Evolutionary conservation across 2,329 filamentous ascomycete species (phyloP).

Genomic region (Geosmithia morbida): DNA sequence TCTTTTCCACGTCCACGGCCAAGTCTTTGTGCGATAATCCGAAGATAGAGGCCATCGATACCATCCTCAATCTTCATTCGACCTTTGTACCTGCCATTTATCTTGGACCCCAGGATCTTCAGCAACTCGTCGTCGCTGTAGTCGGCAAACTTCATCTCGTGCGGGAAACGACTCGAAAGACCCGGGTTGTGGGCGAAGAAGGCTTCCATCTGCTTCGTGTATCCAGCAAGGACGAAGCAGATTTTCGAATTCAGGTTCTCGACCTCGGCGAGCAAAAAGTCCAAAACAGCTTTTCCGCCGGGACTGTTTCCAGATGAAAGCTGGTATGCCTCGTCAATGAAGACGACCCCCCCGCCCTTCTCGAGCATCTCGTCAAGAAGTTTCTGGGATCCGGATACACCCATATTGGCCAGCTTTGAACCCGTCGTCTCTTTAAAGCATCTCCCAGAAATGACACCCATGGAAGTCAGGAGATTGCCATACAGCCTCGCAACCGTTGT

Average conservation of each 20-base stretch:
- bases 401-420: constrained; percentile 47
- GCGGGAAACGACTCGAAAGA: constrained; percentile 53
- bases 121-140: constrained; percentile 52
- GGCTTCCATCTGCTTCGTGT: constrained; percentile 59
- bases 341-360: constrained; percentile 51
- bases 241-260: constrained; percentile 58
- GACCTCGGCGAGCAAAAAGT: constrained; percentile 57
- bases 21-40: constrained; percentile 47
- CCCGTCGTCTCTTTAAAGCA: constrained; percentile 55
- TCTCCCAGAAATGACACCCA: constrained; percentile 47
- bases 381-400: constrained; percentile 41
- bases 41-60: constrained; percentile 42
- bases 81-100: constrained; percentile 37
- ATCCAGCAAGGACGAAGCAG: constrained; percentile 60
- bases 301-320: constrained; percentile 42
- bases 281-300: constrained; percentile 48
- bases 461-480: constrained; percentile 23
- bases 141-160: constrained; percentile 51
- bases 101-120: constrained; percentile 39
- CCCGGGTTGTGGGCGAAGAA: constrained; percentile 66
- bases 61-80: constrained; percentile 48
- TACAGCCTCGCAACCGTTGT: constrained; percentile 64
- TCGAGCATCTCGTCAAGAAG: constrained; percentile 33
- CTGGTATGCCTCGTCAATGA: constrained; percentile 73
- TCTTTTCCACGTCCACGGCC: constrained; percentile 46